Evolutionary conservation across 345 rosid genomes (phyloP), one percentile per base, ranked within the genome.

Genomic region (Moringa oleifera): DNA sequence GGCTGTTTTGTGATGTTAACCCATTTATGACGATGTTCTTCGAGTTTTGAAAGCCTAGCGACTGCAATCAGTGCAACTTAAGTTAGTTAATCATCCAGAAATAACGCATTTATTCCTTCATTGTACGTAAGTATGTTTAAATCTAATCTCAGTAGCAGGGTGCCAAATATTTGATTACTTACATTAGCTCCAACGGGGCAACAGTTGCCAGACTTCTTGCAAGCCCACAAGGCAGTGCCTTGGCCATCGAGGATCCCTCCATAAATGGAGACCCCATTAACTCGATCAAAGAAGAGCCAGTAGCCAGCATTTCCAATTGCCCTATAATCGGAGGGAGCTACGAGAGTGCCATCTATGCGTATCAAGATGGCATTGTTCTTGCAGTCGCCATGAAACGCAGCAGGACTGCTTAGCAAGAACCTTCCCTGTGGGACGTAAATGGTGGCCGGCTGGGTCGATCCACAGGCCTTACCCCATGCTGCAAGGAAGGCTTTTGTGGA

Each of bases 121-220:
- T n/a, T n/a, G n/a, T n/a, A n/a, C n/a, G n/a, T n/a, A n/a, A n/a
- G n/a, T n/a, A n/a, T 28, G n/a, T n/a, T n/a, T n/a, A n/a, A 28
- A 2, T 28, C 3, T n/a, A 28, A 8, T n/a, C n/a, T n/a, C n/a
- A 2, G 3, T 28, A 2, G 3, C 8, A 2, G 33, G 33, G n/a
- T n/a, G n/a, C 8, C 33, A 3, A 28, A 2, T 8, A 28, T 28
- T 28, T 28, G 1, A 17, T 0, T 23, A 69, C 74, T 2, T 69
- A 83, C 90, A 79, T 82, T 85, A 2, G 90, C 86, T 3, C 95
- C 95, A 0, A 0, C 12, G 13, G 92, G 97, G 73, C 96, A 88
- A 57, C 58, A 33, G 6, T 66, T 57, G 46, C 80, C 79, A 8
- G 72, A 62, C 25, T 53, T 55, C 75, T 88, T 88, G 75, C 97